These are phyloP conservation scores for Forsythia viridissima DNA, from an alignment of 257 asterid genomes.

Conservation along the genomic window DNA sequence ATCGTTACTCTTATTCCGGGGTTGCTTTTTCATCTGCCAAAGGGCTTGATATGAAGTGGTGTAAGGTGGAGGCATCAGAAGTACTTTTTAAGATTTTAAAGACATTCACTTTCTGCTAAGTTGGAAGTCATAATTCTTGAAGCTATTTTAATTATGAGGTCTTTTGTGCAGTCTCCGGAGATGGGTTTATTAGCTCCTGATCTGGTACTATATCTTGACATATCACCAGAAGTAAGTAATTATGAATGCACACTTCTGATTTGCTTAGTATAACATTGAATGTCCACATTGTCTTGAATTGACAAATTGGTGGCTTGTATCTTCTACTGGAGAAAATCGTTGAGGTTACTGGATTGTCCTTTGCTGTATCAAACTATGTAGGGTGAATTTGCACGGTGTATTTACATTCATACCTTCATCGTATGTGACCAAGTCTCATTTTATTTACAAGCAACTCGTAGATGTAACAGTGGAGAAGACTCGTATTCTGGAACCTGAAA, in stretches of 20 bases:
- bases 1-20: slow-evolving; percentile 89
- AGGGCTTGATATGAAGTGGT: slow-evolving; percentile 84
- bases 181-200: slow-evolving; percentile 90
- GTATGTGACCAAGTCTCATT: background rate
- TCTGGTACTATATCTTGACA: slow-evolving; percentile 84
- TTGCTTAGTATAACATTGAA: slow-evolving; percentile 11
- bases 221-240: slow-evolving; percentile 79
- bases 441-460: background rate
- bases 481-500: background rate
- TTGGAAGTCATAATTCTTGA: slow-evolving; percentile 14
- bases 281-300: background rate
- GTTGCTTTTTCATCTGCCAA: slow-evolving; percentile 94
- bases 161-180: slow-evolving; percentile 75
- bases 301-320: slow-evolving; percentile 5
- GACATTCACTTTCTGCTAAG: background rate
- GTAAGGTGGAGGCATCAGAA: slow-evolving; percentile 54
- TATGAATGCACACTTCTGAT: slow-evolving; percentile 4
- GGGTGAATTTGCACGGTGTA: background rate
- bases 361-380: background rate
- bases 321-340: background rate
- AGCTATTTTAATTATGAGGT: background rate
- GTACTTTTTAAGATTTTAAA: slow-evolving; percentile 6
- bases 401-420: background rate
- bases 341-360: background rate
- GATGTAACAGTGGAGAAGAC: background rate